Evolutionary conservation across 2,329 filamentous ascomycete species (phyloP), one percentile per base, ranked within the genome.

Genomic region (Epichloe sibirici): DNA sequence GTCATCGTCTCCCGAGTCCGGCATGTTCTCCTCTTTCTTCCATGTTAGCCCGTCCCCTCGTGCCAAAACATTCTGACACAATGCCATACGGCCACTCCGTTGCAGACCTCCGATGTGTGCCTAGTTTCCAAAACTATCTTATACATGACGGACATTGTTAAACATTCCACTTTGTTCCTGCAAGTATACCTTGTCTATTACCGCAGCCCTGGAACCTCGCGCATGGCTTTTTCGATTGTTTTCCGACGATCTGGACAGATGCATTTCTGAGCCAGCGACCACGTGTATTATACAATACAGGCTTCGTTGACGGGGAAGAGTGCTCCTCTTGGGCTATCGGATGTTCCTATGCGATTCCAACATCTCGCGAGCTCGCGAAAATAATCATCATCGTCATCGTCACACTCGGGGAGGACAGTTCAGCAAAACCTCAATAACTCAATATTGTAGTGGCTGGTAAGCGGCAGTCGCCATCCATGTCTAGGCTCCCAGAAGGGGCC

Each of bases 11-110:
- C 17, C 44, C 9, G 8, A 15, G 28, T 48, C 53, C 48, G 12
- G 23, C 25, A 31, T 13, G 23, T 21, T 28, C 37, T 31, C 12
- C 56, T 54, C 51, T 51, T 55, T 55, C 17, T 21, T 21, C 17
- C 17, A 21, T 21, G 17, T 21, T 53, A 49, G 55, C 49, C 53
- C 56, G 6, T 47, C 17, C 34, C 17, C 37, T 35, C 15, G 35
- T 31, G 45, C 17, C 50, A 35, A 43, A 49, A 43, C 38, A 28
- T 38, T 13, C 45, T 34, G 37, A 40, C 23, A 15, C 45, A 44
- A 23, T 35, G 13, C 9, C 45, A 40, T 43, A 35, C n/a, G 37
- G 44, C 28, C 28, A 35, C 38, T 43, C 38, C 42, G 28, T 40
- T 43, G 43, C 45, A 34, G 40, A 42, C 13, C 38, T 46, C 25